A percentile compares a stretch with the other conserved stretches of the same genome.
These are phyloP conservation scores for Peniophora sp. DNA, from an alignment of 1,284 basidiomycete species.

Conservation along the genomic window DNA sequence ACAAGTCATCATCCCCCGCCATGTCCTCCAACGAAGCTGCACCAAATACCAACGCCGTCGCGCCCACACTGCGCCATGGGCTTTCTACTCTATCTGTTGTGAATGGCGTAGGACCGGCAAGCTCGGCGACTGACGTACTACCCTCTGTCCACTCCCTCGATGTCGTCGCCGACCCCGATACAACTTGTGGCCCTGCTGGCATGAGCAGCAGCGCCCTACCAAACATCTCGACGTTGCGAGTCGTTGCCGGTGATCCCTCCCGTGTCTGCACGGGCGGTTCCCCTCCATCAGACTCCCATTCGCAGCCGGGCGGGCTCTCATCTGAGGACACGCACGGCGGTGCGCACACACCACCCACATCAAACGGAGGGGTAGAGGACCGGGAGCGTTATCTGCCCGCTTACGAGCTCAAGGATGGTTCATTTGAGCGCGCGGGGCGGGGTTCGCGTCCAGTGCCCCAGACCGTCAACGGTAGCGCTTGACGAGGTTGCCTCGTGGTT, in stretches of 20 bases:
- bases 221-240: background rate
- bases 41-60: conserved; percentile 5
- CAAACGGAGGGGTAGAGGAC: no score
- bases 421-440: conserved; percentile 67
- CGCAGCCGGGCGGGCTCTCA: background rate
- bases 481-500: no score
- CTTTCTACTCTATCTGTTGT: no score
- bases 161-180: background rate
- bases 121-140: background rate
- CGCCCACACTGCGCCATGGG: no score
- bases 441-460: conserved; percentile 10
- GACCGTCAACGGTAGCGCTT: no score
- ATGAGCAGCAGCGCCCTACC: background rate
- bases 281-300: background rate
- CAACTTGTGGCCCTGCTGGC: background rate
- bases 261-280: background rate
- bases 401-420: conserved; percentile 72
- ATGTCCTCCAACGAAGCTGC: conserved; percentile 10
- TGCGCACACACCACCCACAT: background rate
- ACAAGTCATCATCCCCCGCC: conserved; percentile 19
- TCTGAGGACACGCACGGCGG: background rate
- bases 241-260: background rate
- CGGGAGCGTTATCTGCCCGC: conserved; percentile 56
- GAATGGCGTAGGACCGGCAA: no score
- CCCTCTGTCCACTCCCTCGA: background rate